Evolutionary conservation across 2,329 filamentous ascomycete genomes (phyloP).

Genomic region (Capronia epimyces): DNA sequence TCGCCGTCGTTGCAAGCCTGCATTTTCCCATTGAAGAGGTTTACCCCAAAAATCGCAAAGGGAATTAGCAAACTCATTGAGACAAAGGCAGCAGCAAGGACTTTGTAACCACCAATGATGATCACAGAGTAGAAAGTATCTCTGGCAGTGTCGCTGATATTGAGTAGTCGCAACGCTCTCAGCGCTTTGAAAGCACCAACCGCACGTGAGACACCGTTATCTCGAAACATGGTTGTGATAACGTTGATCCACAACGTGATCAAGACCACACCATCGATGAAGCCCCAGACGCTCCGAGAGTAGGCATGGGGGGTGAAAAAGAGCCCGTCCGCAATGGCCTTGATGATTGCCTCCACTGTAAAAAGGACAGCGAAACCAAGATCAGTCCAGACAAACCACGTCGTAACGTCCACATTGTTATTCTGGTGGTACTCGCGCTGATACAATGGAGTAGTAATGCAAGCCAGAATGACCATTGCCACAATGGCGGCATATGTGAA

Average conservation of each 20-base stretch:
- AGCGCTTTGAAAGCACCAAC: slow-evolving; percentile 97
- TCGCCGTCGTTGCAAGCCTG: slow-evolving; percentile 71
- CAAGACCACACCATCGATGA: slow-evolving; percentile 87
- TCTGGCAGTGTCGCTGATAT: slow-evolving; percentile 90
- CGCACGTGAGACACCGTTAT: slow-evolving; percentile 79
- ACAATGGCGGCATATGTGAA: slow-evolving; percentile 93
- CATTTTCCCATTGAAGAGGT: slow-evolving; percentile 82
- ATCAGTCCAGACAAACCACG: slow-evolving; percentile 96
- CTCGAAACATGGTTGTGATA: slow-evolving; percentile 69
- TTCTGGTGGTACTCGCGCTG: slow-evolving; percentile 76
- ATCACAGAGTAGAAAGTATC: slow-evolving; percentile 97
- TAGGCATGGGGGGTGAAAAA: slow-evolving; percentile 98
- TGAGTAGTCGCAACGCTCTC: slow-evolving; percentile 81
- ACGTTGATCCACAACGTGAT: slow-evolving; percentile 96
- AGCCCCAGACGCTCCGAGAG: slow-evolving; percentile 91
- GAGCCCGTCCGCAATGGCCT: slow-evolving; percentile 89
- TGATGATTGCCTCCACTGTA: slow-evolving; percentile 78
- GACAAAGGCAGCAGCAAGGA: slow-evolving; percentile 85
- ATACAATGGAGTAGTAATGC: slow-evolving; percentile 88
- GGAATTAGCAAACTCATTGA: slow-evolving; percentile 91
- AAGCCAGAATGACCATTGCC: slow-evolving; percentile 95
- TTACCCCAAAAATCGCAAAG: slow-evolving; percentile 93
- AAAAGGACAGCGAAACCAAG: slow-evolving; percentile 84
- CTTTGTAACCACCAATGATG: slow-evolving; percentile 88
- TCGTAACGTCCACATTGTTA: slow-evolving; percentile 56